Evolutionary conservation across 164 flowering plant genomes (phyloP).

Genomic region (Umbilicus rupestris): DNA sequence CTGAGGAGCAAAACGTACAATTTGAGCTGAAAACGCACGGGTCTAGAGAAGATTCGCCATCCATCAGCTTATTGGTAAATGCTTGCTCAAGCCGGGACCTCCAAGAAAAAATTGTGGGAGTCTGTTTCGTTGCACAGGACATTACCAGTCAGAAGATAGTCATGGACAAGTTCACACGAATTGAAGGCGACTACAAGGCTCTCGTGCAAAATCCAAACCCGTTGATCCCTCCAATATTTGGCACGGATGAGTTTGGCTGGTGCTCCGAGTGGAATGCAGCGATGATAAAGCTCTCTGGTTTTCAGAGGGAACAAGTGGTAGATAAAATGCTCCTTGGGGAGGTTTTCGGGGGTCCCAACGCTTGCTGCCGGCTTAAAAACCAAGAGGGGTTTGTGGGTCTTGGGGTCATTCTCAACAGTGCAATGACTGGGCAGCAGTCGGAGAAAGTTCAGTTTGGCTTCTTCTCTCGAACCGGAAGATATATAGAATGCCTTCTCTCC

Average conservation of each 20-base stretch:
- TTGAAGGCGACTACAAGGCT: constrained; percentile 91
- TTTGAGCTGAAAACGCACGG: constrained; percentile 81
- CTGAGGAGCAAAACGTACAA: constrained; percentile 72
- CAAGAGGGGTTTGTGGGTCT: constrained; percentile 71
- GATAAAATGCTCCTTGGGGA: constrained; percentile 91
- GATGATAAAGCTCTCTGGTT: constrained; percentile 68
- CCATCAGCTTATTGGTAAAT: constrained; percentile 76
- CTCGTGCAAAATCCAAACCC: constrained; percentile 82
- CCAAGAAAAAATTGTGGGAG: constrained; percentile 69
- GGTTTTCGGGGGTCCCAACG: constrained; percentile 65
- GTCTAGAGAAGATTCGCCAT: constrained; percentile 33
- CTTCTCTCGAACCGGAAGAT: constrained; percentile 56
- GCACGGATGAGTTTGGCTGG: constrained; percentile 93
- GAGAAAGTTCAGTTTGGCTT: constrained; percentile 81
- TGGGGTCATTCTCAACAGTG: constrained; percentile 70
- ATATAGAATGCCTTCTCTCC: constrained; percentile 74
- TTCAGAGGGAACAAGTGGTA: constrained; percentile 57
- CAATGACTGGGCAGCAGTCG: constrained; percentile 59
- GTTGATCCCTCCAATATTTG: constrained; percentile 91
- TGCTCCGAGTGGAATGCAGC: constrained; percentile 97
- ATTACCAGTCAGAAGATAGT: constrained; percentile 72
- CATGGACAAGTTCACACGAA: constrained; percentile 95
- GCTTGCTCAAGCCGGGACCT: constrained; percentile 90
- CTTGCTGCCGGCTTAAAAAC: constrained; percentile 80
- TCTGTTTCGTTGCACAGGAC: constrained; percentile 92